These are phyloP conservation scores for Coffea eugenioides DNA, from an alignment of 257 asterid genomes.

Conservation along the genomic window DNA sequence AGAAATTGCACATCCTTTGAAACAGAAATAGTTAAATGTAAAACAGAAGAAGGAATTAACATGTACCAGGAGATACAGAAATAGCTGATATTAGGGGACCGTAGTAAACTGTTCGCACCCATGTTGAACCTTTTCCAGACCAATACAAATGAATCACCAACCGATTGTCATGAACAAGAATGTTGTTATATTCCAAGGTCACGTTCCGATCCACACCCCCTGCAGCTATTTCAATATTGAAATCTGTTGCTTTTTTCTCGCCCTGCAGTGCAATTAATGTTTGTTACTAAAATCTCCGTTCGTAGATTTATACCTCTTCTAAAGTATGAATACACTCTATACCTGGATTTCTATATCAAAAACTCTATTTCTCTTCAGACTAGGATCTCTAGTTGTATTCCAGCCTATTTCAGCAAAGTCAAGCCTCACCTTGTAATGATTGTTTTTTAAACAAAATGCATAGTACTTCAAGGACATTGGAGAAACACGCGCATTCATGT, in stretches of 20 bases:
- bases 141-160: conserved; percentile 31
- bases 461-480: conserved; percentile 36
- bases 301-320: not conserved
- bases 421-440: conserved; percentile 16
- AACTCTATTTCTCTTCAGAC: conserved; percentile 8
- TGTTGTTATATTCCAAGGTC: not conserved
- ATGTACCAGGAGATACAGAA: conserved; percentile 27
- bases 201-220: not conserved
- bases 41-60: too few species aligned
- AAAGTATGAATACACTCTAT: not conserved
- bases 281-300: not conserved
- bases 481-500: conserved; percentile 20
- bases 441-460: conserved; percentile 26
- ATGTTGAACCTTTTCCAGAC: conserved; percentile 26
- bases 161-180: not conserved
- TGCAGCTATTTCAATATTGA: conserved; percentile 23
- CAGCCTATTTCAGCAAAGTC: conserved; percentile 28
- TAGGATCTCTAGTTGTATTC: not conserved
- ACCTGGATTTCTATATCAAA: conserved; percentile 33
- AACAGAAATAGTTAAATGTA: too few species aligned
- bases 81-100: conserved; percentile 29
- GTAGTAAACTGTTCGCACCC: not conserved
- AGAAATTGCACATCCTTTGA: too few species aligned
- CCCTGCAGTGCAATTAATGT: not conserved
- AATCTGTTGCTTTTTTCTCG: not conserved